phyloP scores from a whole-genome alignment of 1,284 basidiomycete species.

The Pseudomicrostroma phylloplanum region DNA sequence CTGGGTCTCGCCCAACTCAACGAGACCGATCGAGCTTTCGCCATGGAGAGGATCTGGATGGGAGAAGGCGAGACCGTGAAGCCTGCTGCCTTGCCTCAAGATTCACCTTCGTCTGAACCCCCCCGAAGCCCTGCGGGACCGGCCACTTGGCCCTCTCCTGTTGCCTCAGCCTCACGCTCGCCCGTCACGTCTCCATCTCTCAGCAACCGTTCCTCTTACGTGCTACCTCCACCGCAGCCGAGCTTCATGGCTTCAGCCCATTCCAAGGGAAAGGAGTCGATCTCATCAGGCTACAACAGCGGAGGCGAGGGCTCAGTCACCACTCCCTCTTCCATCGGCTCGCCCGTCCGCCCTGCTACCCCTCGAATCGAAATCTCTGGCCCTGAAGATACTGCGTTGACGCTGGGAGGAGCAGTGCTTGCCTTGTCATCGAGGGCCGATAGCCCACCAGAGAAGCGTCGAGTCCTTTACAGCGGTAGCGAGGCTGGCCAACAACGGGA shows the following conservation, averaged over 20 bases:
- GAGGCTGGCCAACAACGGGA: background rate
- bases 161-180: background rate
- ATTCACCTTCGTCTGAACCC: background rate
- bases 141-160: background rate
- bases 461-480: no score
- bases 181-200: background rate
- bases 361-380: constrained; percentile 5
- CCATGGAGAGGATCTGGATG: background rate
- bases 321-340: no score
- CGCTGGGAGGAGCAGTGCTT: no score
- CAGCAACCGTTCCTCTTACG: no score
- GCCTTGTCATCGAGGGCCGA: no score
- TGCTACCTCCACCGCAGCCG: no score
- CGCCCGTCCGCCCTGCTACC: background rate
- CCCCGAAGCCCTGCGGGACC: background rate
- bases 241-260: no score
- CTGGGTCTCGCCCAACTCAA: background rate
- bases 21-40: background rate
- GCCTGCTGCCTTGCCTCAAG: background rate
- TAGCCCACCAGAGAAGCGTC: no score
- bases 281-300: no score
- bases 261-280: no score
- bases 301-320: no score
- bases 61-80: background rate
- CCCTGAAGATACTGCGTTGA: background rate